Percentiles rank a stretch among this genome's conserved stretches.
phyloP scores from a whole-genome alignment of 805 yeast genomes.

The Brettanomyces naardenensis region DNA sequence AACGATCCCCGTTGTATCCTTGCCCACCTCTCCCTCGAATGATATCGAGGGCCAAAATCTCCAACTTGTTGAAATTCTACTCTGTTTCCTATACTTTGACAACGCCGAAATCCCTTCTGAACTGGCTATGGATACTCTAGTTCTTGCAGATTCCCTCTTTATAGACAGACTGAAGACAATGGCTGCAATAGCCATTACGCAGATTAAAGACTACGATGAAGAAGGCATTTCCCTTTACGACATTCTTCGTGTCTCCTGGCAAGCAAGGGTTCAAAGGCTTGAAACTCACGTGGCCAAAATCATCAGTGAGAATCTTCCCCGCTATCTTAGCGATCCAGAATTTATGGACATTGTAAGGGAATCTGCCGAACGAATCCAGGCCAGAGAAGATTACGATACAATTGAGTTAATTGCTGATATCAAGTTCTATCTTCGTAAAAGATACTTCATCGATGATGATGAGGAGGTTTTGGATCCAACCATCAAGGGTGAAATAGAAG shows the following conservation, averaged over 20 bases:
- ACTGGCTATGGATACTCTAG: conserved; percentile 46
- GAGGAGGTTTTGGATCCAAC: conserved; percentile 14
- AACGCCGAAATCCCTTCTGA: conserved; percentile 41
- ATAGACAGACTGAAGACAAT: conserved; percentile 58
- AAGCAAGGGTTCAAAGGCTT: conserved; percentile 51
- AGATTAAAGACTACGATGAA: conserved; percentile 15
- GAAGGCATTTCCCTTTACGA: conserved; percentile 37
- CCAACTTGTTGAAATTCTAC: conserved; percentile 3
- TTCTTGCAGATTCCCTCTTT: conserved; percentile 50
- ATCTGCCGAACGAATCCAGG: conserved; percentile 37
- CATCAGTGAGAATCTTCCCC: conserved; percentile 42
- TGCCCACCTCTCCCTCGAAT: conserved; percentile 7
- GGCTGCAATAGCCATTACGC: conserved; percentile 45
- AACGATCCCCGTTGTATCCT: conserved; percentile 14
- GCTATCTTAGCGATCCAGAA: conserved; percentile 29
- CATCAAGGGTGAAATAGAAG: conserved; percentile 4
- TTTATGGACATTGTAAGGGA: conserved; percentile 32
- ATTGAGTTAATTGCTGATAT: conserved; percentile 76
- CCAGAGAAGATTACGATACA: conserved; percentile 68
- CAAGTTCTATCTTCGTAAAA: conserved; percentile 47
- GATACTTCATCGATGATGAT: conserved; percentile 24
- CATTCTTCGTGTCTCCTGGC: conserved; percentile 60
- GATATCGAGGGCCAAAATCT: conserved; percentile 3
- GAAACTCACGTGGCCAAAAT: conserved; percentile 55
- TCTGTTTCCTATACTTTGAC: conserved; percentile 56